Evolutionary conservation across 2,329 filamentous ascomycete species (phyloP).

Genomic region (Trichoderma atroviride): DNA sequence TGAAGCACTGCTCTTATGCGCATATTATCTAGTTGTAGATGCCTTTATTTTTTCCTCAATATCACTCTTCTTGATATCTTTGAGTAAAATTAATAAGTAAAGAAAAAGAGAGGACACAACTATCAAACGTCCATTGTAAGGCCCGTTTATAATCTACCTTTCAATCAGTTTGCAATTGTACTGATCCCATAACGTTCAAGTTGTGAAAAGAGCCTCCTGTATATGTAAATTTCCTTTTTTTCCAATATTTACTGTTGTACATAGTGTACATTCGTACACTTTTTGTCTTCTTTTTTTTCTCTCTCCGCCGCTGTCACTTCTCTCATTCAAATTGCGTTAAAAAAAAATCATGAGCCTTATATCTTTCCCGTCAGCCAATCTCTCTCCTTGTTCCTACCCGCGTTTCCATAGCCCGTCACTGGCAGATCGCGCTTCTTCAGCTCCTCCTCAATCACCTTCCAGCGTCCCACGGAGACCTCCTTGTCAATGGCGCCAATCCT

Average conservation of each 20-base stretch:
- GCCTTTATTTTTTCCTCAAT: neutral
- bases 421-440: constrained; percentile 65
- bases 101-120: neutral
- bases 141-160: too few relatives aligned
- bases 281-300: neutral
- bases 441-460: constrained; percentile 78
- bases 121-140: neutral
- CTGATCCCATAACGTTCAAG: too few relatives aligned
- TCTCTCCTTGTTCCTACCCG: constrained; percentile 47
- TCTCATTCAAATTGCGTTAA: neutral
- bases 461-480: constrained; percentile 71
- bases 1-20: neutral
- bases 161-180: neutral
- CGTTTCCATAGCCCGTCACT: constrained; percentile 50
- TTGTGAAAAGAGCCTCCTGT: neutral
- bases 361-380: constrained; percentile 47
- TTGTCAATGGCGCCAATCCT: constrained; percentile 72
- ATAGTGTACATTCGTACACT: constrained; percentile 19
- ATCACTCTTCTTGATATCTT: neutral
- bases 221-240: neutral
- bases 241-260: constrained; percentile 21
- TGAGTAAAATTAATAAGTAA: neutral
- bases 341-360: constrained; percentile 9
- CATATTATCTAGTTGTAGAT: neutral
- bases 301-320: neutral